Evolutionary conservation across 2,329 filamentous ascomycete genomes (phyloP).

Genomic region (Curvularia spicifera): DNA sequence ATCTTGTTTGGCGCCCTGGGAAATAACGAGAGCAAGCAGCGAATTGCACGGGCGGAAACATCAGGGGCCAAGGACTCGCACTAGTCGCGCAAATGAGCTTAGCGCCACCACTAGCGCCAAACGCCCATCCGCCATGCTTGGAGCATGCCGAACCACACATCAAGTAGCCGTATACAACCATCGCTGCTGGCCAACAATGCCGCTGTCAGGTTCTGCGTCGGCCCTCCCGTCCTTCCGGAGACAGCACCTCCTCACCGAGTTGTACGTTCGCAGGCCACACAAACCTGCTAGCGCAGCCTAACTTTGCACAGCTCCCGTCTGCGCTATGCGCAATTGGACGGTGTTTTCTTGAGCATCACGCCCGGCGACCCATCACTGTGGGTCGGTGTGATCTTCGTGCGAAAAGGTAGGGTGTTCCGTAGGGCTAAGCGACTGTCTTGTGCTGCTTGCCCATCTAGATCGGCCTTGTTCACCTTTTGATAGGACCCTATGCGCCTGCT

Average conservation of each 20-base stretch:
- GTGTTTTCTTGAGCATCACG: constrained; percentile 84
- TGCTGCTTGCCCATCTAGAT: constrained; percentile 12
- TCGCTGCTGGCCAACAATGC: constrained; percentile 27
- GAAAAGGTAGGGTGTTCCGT: constrained; percentile 68
- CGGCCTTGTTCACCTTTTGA: constrained; percentile 36
- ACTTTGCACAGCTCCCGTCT: constrained; percentile 70
- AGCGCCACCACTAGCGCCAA: constrained; percentile 19
- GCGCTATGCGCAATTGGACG: constrained; percentile 81
- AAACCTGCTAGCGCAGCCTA: constrained; percentile 28
- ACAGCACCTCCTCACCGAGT: constrained; percentile 81
- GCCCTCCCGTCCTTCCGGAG: constrained; percentile 63
- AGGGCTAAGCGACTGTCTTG: constrained; percentile 22
- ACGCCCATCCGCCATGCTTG: constrained; percentile 13
- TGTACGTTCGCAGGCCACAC: constrained; percentile 61
- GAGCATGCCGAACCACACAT: constrained; percentile 9
- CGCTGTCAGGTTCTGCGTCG: constrained; percentile 32
- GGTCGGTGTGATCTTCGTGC: constrained; percentile 91
- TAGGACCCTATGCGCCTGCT: constrained; percentile 87
- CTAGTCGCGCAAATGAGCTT: constrained; percentile 18
- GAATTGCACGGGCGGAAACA: constrained; percentile 6
- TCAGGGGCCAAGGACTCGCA: constrained; percentile 4
- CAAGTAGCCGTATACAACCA: constrained; percentile 4
- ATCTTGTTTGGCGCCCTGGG: constrained; percentile 18
- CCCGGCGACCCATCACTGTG: constrained; percentile 82
- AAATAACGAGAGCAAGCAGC: not conserved